Evolutionary conservation across 2,329 filamentous ascomycete genomes (phyloP).

Genomic region (Cordyceps tenuipes): DNA sequence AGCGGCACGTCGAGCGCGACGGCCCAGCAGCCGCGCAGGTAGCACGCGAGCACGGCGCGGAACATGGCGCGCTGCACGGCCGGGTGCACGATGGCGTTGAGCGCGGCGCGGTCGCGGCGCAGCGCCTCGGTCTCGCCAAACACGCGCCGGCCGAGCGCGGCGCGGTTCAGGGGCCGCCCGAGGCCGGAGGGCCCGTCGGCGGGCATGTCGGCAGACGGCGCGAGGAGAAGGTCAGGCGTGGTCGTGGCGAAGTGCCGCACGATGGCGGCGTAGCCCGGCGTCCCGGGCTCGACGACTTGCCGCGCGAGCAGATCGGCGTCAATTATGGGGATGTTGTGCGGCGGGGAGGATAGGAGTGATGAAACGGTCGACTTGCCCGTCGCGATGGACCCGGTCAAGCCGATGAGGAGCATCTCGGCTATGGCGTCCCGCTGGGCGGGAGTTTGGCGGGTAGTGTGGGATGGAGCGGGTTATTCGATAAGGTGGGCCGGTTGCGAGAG

Average conservation of each 20-base stretch:
- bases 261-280: constrained; percentile 72
- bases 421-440: neutral
- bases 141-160: constrained; percentile 74
- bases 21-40: constrained; percentile 72
- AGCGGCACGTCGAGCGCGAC: constrained; percentile 89
- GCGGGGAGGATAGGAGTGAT: constrained; percentile 65
- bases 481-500: too few relatives aligned
- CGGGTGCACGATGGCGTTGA: constrained; percentile 90
- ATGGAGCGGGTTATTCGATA: too few relatives aligned
- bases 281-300: constrained; percentile 89
- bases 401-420: constrained; percentile 75
- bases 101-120: constrained; percentile 60
- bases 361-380: constrained; percentile 98
- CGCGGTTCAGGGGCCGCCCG: constrained; percentile 72
- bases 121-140: constrained; percentile 72
- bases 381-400: constrained; percentile 92
- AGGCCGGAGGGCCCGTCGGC: constrained; percentile 49
- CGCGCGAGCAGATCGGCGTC: constrained; percentile 91
- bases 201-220: constrained; percentile 42
- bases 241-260: constrained; percentile 70
- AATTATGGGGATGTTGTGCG: constrained; percentile 82
- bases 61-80: constrained; percentile 81
- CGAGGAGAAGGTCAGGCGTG: constrained; percentile 77
- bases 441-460: neutral
- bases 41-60: constrained; percentile 61